Conservation (phyloP, 495 filamentous ascomycete genomes). For the Astrocystis sublimbata region DNA sequence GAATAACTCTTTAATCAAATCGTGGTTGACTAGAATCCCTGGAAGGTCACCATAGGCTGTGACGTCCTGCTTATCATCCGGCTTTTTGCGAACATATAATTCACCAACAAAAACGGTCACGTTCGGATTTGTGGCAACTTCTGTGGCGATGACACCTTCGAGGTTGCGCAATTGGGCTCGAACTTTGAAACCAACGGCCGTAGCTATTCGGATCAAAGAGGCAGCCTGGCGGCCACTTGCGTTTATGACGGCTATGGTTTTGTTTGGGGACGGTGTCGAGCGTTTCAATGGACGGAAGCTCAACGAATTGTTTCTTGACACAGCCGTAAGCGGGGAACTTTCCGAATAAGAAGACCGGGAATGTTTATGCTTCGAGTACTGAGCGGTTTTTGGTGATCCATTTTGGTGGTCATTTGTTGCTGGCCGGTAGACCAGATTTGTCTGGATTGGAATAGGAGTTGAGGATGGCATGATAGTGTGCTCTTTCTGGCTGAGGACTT, state of each 20-base stretch:
- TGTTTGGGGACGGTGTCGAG: slow-evolving; percentile 56
- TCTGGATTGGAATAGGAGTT: slow-evolving; percentile 40
- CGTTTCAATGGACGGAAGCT: slow-evolving; percentile 55
- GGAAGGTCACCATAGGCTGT: slow-evolving; percentile 44
- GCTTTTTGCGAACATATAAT: slow-evolving; percentile 65
- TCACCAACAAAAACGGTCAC: slow-evolving; percentile 81
- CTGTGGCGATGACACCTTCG: slow-evolving; percentile 77
- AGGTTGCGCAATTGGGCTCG: slow-evolving; percentile 84
- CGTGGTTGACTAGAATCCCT: slow-evolving; percentile 54
- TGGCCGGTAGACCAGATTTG: slow-evolving; percentile 46
- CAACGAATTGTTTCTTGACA: slow-evolving; percentile 50
- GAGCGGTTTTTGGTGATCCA: slow-evolving; percentile 25
- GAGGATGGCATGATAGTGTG: slow-evolving; percentile 25
- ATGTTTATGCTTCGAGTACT: slow-evolving; percentile 50
- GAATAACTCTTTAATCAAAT: slow-evolving; percentile 77
- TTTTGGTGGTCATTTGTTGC: slow-evolving; percentile 39
- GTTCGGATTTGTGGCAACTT: slow-evolving; percentile 77
- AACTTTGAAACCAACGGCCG: slow-evolving; percentile 87
- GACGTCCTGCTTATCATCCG: slow-evolving; percentile 44
- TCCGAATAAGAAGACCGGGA: slow-evolving; percentile 56
- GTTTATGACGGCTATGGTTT: slow-evolving; percentile 91
- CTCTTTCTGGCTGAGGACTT: neutral
- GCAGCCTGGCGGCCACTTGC: slow-evolving; percentile 90
- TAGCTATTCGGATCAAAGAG: slow-evolving; percentile 87
- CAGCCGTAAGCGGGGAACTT: slow-evolving; percentile 44